Evolutionary conservation across 139 green algal genomes (phyloP), one percentile per base, ranked within the genome.

Genomic region (Nannochloris sp.): DNA sequence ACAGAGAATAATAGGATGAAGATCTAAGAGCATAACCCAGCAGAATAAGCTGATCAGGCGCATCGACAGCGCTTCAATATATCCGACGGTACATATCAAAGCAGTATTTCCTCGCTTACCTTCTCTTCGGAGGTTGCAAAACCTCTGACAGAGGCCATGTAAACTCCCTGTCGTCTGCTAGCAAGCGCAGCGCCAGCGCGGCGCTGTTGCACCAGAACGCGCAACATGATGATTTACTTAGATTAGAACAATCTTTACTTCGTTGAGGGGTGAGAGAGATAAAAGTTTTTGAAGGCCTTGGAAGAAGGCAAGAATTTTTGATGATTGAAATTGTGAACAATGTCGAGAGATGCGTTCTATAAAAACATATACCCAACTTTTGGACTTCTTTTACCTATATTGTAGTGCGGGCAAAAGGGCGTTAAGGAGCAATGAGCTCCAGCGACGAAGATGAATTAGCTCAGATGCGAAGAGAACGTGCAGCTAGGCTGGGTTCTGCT

Each of bases 381-480:
- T n/a, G 24, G 24, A n/a, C 23, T 53, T 27, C 23, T n/a, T n/a
- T n/a, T 53, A 19, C 23, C 23, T n/a, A 53, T 53, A 53, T 25
- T 53, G 44, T n/a, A 6, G 9, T n/a, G 9, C 23, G 24, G 44
- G 24, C 23, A 53, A 53, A 53, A 15, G 44, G 33, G 19, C 6
- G 31, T 31, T 57, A 31, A 15, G 24, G 5, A 25, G 24, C 19
- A 31, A 57, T 57, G 47, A 57, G 47, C 33, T 23, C 31, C 30
- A 66, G 54, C 42, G 84, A 89, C 19, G 72, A 80, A 4, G 72
- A 80, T 24, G 84, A 90, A 60, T 60, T 90, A 6, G 80, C 84
- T 14, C 48, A 66, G 19, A 46, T 90, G 61, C 57, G 84, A 1
- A 67, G 63, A n/a, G 47, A 77, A 45, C 68, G 84, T 15, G 68